Base-by-base conservation (phyloP, 1,284 basidiomycete genomes). In the Golubevia sp. region DNA sequence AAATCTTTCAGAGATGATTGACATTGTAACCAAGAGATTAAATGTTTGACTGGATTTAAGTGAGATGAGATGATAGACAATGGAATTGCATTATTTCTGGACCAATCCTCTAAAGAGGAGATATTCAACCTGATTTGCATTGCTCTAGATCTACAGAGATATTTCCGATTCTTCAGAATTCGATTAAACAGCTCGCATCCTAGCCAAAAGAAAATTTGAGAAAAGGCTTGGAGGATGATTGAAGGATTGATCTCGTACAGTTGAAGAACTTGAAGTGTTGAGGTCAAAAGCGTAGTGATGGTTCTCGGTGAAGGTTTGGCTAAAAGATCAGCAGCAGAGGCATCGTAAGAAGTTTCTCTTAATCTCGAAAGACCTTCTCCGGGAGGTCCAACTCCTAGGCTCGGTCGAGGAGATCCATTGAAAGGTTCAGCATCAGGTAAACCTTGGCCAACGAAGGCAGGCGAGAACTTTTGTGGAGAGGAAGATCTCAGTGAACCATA, bases 161-260 rank as follows among this genome's bases (percentile, higher is more conserved):
- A 96, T 81, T 94, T 96, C 85, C 94, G 94, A 64, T 72, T 88
- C 2, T 91, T 92, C 30, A 97, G 85, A 48, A 97, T 88, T 30
- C 95, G 90, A 84, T 99, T 99, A 86, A 98, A 99, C 30, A 93
- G 88, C 85, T 99, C 96, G 84, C 92, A 86, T 13, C 86, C 85
- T 61, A 86, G 81, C 93, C 93, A 96, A 79, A 93, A 96, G 86
- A 95, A 90, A 20, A 97, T 90, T 85, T 99, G 96, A 0, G 94
- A 96, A 88, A 95, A 95, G 52, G 94, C 88, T 82, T 99, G 96
- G 15, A 92, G 90, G 64, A 91, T 91, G 53, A 97, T 87, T 1
- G 89, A 91, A 8, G 96, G 95, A 78, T 98, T 97, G 70, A 98
- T 89, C 66, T 96, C 92, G 68, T 95, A 93, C 21, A 94, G 86